Conservation (phyloP, 2,329 filamentous ascomycete species). For the Malbranchea cinnamomea region DNA sequence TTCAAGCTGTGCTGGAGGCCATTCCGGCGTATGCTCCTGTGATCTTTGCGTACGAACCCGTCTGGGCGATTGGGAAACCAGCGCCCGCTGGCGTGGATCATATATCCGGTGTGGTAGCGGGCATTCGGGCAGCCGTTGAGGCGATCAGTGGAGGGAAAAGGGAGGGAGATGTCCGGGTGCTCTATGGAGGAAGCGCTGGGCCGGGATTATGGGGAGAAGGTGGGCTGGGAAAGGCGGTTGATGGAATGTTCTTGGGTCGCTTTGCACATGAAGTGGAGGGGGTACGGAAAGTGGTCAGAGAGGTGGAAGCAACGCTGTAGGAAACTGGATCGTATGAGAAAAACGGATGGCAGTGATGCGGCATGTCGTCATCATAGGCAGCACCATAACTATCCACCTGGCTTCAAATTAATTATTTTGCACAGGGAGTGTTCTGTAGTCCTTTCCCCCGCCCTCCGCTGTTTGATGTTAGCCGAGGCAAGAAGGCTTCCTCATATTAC, state of each 20-base stretch:
- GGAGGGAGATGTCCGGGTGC: constrained; percentile 47
- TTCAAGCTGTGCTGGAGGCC: constrained; percentile 46
- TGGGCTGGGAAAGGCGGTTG: constrained; percentile 13
- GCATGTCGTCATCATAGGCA: no score
- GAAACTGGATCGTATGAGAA: no score
- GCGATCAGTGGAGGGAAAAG: constrained; percentile 26
- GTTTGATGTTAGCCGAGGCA: no score
- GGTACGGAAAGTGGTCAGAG: constrained; percentile 55
- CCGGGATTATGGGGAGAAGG: constrained; percentile 53
- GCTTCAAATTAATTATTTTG: no score
- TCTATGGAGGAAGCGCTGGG: constrained; percentile 74
- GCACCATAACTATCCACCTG: no score
- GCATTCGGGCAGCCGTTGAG: constrained; percentile 39
- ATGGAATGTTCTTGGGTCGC: constrained; percentile 40
- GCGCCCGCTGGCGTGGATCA: constrained; percentile 58
- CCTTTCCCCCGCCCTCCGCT: no score
- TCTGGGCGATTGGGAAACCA: constrained; percentile 71
- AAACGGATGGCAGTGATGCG: no score
- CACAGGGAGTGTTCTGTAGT: no score
- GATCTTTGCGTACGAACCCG: constrained; percentile 72
- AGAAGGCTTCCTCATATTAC: no score
- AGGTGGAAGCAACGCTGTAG: constrained; percentile 41
- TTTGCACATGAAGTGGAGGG: constrained; percentile 66
- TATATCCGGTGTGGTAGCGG: constrained; percentile 54
- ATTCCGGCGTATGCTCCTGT: constrained; percentile 51